Base-by-base conservation (phyloP, 495 filamentous ascomycete species). In the Podospora conica region DNA sequence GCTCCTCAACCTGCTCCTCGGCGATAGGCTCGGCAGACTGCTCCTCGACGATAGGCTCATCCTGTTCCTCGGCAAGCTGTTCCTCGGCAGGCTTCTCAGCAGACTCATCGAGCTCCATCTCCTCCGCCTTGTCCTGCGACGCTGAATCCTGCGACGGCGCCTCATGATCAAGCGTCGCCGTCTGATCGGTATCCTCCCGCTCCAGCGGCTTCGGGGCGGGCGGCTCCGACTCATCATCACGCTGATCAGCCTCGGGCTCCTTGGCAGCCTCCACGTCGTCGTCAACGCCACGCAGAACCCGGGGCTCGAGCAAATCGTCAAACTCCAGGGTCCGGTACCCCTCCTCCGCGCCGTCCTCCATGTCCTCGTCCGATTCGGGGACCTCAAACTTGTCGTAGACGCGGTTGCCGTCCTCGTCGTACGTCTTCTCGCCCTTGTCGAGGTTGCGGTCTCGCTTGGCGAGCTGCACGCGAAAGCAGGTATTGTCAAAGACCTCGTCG, bases 381-480 rank as follows among this genome's bases (percentile, higher is more conserved):
- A 73, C 72, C 63, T 82, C 82, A 55, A 83, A 83, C 61, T 73
- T 79, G 69, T 78, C 80, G 59, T 82, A 83, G 12, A 83, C 73
- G 28, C 80, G 71, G 57, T 78, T 75, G 8, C 77, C 79, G 0
- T 73, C 68, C 0, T 80, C 71, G 55, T 84, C 80, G 33, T 82
- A 83, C 9, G 68, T 66, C 68, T 80, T 81, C 57, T 79, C 74
- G 27, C 79, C 77, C 58, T 79, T 78, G 63, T 84, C 79, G 15
- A 84, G 74, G 21, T 80, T 69, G 31, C 86, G 80, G 75, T 97
- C 91, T 12, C 91, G 85, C 60, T 84, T 83, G 6, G 91, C 91
- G 5, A 95, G 83, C 29, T 78, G 84, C 12, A 96, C 75, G 15
- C 83, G 79, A 15, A 94, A 59, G 10, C 71, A 67, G 48, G 77